These are phyloP conservation scores for Coffea humblotiana DNA, from an alignment of 305 asterid genomes.

Conservation along the genomic window DNA sequence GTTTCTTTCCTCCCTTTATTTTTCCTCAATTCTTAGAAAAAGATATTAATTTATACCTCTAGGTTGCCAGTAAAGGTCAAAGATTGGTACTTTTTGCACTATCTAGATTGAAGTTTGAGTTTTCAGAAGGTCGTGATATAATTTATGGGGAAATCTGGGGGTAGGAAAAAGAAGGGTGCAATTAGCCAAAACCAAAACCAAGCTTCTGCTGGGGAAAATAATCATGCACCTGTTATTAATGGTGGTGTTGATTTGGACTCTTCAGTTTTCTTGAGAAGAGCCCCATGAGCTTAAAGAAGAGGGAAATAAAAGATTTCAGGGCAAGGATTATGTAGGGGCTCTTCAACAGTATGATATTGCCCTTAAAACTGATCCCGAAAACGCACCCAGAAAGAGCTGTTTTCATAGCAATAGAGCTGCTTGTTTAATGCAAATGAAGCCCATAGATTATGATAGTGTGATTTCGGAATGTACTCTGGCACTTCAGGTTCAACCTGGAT, in stretches of 20 bases:
- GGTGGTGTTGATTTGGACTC: slow-evolving; percentile 65
- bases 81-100: background rate
- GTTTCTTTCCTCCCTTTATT: background rate
- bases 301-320: slow-evolving; percentile 84
- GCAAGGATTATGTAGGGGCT: slow-evolving; percentile 73
- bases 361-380: slow-evolving; percentile 77
- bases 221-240: slow-evolving; percentile 48
- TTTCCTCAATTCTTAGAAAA: slow-evolving; percentile 9
- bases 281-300: slow-evolving; percentile 91
- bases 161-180: slow-evolving; percentile 73
- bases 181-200: slow-evolving; percentile 32
- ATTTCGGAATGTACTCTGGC: slow-evolving; percentile 76
- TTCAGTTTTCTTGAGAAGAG: slow-evolving; percentile 66
- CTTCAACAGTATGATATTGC: slow-evolving; percentile 79
- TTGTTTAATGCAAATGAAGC: slow-evolving; percentile 96
- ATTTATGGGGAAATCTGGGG: slow-evolving; percentile 91
- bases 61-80: background rate
- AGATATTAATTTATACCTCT: slow-evolving; percentile 16
- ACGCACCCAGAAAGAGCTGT: slow-evolving; percentile 84
- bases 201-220: slow-evolving; percentile 29
- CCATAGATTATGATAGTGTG: slow-evolving; percentile 75
- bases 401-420: slow-evolving; percentile 94
- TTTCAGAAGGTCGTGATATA: slow-evolving; percentile 22
- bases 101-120: slow-evolving; percentile 26
- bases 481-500: slow-evolving; percentile 75